Evolutionary conservation across 768 basidiomycete species (phyloP), one percentile per base, ranked within the genome.

Genomic region (Podaxis rugospora): DNA sequence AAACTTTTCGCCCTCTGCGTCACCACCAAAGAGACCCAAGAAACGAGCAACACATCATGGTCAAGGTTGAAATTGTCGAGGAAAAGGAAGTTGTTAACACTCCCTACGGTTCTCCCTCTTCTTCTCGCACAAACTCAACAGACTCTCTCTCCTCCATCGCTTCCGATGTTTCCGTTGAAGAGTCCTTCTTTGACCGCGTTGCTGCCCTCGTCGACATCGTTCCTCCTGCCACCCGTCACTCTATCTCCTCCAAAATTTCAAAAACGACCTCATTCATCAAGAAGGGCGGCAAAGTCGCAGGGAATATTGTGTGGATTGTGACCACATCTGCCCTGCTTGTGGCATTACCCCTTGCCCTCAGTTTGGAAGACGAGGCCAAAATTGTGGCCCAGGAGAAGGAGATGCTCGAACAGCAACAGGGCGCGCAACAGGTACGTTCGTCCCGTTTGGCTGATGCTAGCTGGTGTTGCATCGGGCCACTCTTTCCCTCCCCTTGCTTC

Each of bases 281-380:
- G 69, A 84, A 82, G 61, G 79, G 84, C 5, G 80, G 86, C 51
- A 91, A 87, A 75, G 67, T 91, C 54, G 83, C 87, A 36, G 96
- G 97, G 13, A 95, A 90, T 72, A 75, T 94, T 66, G 91, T 95
- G 59, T 99, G 97, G 97, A 83, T 97, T 63, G 79, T 98, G 70
- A 95, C 93, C 57, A 98, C 96, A 7, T 92, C 90, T 47, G 95
- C 95, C 1, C 80, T 99, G 57, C 85, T 99, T 65, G 89, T 99
- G 53, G 97, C 93, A 13, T 80, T 99, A 40, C 97, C 97, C 36
- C 81, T 98, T 63, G 94, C 95, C 4, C 82, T 98, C 66, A 89
- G 87, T 63, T 80, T 98, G 67, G 97, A 99, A 76, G 96, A 97
- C 75, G 97, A 99, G 78, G 90, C 92, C 57, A 94, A 95, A 76